phyloP scores from a whole-genome alignment of 306 rosid genomes.

The Lotus japonicus region DNA sequence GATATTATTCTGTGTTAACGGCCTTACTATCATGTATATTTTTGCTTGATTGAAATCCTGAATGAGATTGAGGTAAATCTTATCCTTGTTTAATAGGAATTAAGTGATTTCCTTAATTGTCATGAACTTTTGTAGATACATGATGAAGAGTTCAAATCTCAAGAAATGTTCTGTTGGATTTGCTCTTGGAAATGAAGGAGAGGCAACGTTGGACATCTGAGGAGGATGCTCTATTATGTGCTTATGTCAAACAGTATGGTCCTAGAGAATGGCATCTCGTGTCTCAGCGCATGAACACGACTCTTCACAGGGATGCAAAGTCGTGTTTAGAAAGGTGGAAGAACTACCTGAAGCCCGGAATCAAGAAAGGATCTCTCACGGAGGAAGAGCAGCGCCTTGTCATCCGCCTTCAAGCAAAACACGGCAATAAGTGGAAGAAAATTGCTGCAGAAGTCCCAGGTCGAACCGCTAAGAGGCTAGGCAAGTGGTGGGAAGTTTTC shows the following conservation, averaged over 20 bases:
- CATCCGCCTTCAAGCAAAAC: constrained; percentile 65
- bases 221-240: constrained; percentile 74
- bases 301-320: constrained; percentile 70
- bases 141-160: constrained; percentile 56
- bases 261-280: constrained; percentile 92
- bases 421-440: constrained; percentile 89
- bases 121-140: constrained; percentile 37
- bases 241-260: constrained; percentile 78
- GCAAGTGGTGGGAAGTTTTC: constrained; percentile 97
- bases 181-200: constrained; percentile 77
- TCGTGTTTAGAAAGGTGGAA: constrained; percentile 92
- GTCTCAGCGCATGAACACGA: constrained; percentile 76
- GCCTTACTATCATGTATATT: too few relatives aligned
- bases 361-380: constrained; percentile 75
- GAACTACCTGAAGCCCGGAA: constrained; percentile 82
- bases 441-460: constrained; percentile 81
- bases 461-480: constrained; percentile 78
- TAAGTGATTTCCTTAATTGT: constrained; percentile 13
- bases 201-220: constrained; percentile 79
- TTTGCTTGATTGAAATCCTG: too few relatives aligned
- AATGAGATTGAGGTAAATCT: too few relatives aligned
- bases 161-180: constrained; percentile 44
- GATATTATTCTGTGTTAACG: too few relatives aligned
- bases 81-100: too few relatives aligned
- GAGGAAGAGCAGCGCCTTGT: constrained; percentile 81